Conservation (phyloP, 176 grass and related monocot species). For the Raddia distichophylla region DNA sequence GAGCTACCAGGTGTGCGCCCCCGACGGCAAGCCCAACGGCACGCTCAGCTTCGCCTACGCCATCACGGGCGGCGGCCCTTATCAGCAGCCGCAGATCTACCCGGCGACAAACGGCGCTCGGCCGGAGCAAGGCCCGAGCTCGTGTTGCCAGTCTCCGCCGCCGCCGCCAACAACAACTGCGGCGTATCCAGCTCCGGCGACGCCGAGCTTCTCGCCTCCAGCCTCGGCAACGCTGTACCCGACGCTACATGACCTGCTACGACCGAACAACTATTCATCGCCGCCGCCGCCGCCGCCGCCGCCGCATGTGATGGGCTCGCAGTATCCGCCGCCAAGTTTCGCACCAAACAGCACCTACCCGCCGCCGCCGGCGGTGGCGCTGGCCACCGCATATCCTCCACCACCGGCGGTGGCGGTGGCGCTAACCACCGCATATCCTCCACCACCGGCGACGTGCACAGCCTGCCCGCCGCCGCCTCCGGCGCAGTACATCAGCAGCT, state of each 20-base stretch:
- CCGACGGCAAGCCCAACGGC: constrained; percentile 68
- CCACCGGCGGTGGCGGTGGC: not conserved
- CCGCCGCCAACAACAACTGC: not conserved
- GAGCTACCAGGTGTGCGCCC: constrained; percentile 57
- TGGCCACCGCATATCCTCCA: constrained; percentile 20
- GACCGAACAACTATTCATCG: constrained; percentile 19
- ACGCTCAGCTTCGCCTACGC: constrained; percentile 52
- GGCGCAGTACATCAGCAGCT: not conserved
- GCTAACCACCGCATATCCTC: constrained; percentile 14
- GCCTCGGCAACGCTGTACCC: constrained; percentile 35
- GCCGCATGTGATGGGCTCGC: not conserved
- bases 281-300: not conserved
- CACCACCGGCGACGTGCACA: not conserved
- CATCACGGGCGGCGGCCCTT: constrained; percentile 20
- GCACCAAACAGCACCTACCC: constrained; percentile 26
- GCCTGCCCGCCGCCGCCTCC: constrained; percentile 5
- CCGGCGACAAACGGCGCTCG: not conserved
- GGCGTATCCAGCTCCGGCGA: constrained; percentile 1
- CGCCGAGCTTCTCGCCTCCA: not conserved
- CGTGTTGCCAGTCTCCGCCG: not conserved
- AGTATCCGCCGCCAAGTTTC: not conserved
- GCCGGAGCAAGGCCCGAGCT: constrained; percentile 16
- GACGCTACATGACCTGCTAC: constrained; percentile 27
- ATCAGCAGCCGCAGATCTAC: constrained; percentile 32
- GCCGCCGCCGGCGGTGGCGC: not conserved